Conservation (phyloP, 1,284 basidiomycete genomes). For the Trametes versicolor region DNA sequence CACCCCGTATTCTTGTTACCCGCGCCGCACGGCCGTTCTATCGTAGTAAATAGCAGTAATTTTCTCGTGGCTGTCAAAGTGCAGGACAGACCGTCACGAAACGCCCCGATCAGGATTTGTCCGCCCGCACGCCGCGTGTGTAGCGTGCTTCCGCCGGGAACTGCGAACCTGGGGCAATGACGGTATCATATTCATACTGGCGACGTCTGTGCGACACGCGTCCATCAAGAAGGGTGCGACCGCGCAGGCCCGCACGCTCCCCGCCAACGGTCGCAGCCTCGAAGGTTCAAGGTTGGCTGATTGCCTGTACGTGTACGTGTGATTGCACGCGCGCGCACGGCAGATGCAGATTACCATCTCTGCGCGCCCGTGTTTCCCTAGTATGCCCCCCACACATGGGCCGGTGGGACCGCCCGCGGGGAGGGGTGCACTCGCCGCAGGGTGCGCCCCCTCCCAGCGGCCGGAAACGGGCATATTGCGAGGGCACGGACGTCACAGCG, state of each 20-base stretch:
- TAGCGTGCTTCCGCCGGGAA: constrained; percentile 3
- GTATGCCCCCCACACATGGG: background rate
- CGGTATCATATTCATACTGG: background rate
- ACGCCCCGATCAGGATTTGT: constrained; percentile 3
- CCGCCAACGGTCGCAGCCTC: constrained; percentile 21
- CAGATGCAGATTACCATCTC: constrained; percentile 19
- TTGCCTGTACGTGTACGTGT: background rate
- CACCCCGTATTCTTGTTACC: constrained; percentile 27
- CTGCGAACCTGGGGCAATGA: constrained; percentile 2
- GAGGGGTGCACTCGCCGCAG: background rate
- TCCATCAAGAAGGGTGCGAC: constrained; percentile 27
- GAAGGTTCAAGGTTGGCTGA: constrained; percentile 27
- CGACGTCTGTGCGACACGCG: constrained; percentile 20
- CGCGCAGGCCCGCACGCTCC: background rate
- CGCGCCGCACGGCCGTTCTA: constrained; percentile 18
- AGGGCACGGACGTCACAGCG: background rate
- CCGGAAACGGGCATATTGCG: constrained; percentile 23
- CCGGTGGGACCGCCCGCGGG: background rate
- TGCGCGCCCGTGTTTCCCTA: constrained; percentile 6
- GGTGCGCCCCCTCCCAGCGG: constrained; percentile 7
- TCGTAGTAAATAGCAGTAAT: constrained; percentile 20
- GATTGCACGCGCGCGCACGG: background rate
- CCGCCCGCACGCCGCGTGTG: constrained; percentile 14
- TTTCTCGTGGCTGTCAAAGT: constrained; percentile 30
- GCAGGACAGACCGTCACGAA: constrained; percentile 8